A percentile compares a stretch with the other conserved stretches of the same genome.
Conservation (phyloP, 2,329 filamentous ascomycete species). For the Cryphonectria japonica region DNA sequence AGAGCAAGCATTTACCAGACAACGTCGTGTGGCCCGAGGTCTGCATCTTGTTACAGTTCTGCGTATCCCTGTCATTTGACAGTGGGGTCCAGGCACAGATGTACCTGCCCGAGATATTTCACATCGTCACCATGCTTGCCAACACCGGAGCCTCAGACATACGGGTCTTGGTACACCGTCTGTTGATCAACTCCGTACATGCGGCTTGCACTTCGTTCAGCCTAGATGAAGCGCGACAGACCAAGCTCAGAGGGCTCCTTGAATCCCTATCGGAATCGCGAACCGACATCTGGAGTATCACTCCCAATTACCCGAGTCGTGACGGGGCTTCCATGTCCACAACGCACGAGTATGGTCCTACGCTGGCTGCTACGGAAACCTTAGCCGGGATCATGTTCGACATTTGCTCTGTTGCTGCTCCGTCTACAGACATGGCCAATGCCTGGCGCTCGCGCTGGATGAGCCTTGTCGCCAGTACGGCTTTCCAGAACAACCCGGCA, state of each 20-base stretch:
- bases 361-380: conserved; percentile 62
- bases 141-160: conserved; percentile 65
- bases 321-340: conserved; percentile 61
- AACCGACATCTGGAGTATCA: conserved; percentile 60
- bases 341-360: conserved; percentile 55
- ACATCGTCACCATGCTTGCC: conserved; percentile 71
- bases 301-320: conserved; percentile 45
- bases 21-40: conserved; percentile 73
- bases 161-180: conserved; percentile 62
- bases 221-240: conserved; percentile 62
- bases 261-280: conserved; percentile 63
- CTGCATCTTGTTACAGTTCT: conserved; percentile 68
- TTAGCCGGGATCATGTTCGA: conserved; percentile 66
- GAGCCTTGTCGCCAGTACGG: conserved; percentile 72
- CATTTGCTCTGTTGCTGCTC: conserved; percentile 65
- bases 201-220: conserved; percentile 68
- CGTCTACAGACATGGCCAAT: conserved; percentile 67
- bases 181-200: conserved; percentile 70
- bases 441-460: conserved; percentile 74
- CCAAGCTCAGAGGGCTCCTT: conserved; percentile 59
- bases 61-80: conserved; percentile 68
- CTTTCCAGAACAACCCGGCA: conserved; percentile 73
- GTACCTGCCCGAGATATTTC: conserved; percentile 70
- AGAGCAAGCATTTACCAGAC: conserved; percentile 67
- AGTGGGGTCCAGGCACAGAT: conserved; percentile 69